Conservation (phyloP, 345 rosid genomes). For the Adansonia digitata region DNA sequence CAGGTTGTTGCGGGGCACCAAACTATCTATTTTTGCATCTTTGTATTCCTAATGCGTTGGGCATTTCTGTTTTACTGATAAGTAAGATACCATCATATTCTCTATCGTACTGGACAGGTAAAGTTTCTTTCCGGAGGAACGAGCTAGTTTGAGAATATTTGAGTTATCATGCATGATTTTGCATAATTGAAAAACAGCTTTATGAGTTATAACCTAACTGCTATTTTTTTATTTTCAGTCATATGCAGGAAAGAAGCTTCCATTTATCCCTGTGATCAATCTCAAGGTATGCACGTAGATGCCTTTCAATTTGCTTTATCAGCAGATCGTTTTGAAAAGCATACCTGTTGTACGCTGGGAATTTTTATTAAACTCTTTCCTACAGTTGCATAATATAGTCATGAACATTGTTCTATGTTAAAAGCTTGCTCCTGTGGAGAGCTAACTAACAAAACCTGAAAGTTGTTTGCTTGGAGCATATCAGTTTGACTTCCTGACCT, state of each 20-base stretch:
- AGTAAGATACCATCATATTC: too few species aligned
- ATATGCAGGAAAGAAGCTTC: slow-evolving; percentile 82
- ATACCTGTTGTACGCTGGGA: not conserved
- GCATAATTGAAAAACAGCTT: not conserved
- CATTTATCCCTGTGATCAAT: slow-evolving; percentile 76
- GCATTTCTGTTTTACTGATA: not conserved
- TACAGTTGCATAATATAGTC: not conserved
- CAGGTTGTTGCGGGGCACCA: not conserved
- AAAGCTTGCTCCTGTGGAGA: not conserved
- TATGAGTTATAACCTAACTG: slow-evolving; percentile 10
- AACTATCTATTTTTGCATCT: not conserved
- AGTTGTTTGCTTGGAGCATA: not conserved
- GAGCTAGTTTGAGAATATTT: slow-evolving; percentile 6
- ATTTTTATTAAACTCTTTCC: not conserved
- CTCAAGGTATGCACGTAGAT: slow-evolving; percentile 61
- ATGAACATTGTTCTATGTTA: not conserved
- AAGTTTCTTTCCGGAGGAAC: not conserved
- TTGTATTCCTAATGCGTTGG: not conserved
- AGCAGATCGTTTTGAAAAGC: not conserved
- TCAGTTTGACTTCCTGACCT: not conserved
- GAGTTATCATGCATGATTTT: not conserved
- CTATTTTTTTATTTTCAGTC: slow-evolving; percentile 50
- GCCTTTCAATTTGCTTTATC: not conserved
- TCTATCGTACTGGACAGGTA: not conserved
- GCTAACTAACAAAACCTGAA: not conserved